Evolutionary conservation across 345 rosid species (phyloP), one percentile per base, ranked within the genome.

Genomic region (Gossypium anomalum): DNA sequence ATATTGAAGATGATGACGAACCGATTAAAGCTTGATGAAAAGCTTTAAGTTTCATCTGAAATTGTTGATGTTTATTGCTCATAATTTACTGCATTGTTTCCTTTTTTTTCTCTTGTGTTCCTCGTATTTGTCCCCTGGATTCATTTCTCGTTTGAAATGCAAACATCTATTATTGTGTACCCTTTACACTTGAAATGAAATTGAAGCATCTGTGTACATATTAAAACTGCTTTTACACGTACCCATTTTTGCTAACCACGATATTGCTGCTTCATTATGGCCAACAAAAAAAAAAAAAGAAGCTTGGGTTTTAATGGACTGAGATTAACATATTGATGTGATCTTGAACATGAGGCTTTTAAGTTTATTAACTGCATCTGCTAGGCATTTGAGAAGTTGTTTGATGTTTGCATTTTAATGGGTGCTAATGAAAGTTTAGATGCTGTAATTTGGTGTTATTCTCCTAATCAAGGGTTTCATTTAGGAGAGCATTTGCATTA

Each of bases 1-100:
- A 89, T 79, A 89, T 91, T 60, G 94, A 89, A 82, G 98, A 92
- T 48, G 97, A 88, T 14, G 92, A 82, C 27, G 90, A 80, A 29
- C 81, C 84, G 38, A 83, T 82, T 41, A 80, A 83, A 77, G 80
- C 80, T 77, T 83, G 86, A 87, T 77, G 61, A 27, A 12, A 64
- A 63, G 38, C 25, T 16, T 67, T 9, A 25, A 25, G 64, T 59
- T 59, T 59, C 64, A 59, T 59, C 19, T 52, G 57, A 59, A 59
- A 23, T 23, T 1, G 34, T 3, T 58, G 57, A 52, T 51, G 62
- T 72, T 29, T 51, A 51, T 78, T 61, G 38, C 62, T 60, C 58
- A 75, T 57, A 55, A 60, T 77, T 71, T 12, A 10, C 75, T 68
- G 41, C 63, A 63, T 67, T 70, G 8, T 64, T 51, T 48, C 11